Conservation (phyloP, 1,284 basidiomycete species). For the Microbotryum intermedium region DNA sequence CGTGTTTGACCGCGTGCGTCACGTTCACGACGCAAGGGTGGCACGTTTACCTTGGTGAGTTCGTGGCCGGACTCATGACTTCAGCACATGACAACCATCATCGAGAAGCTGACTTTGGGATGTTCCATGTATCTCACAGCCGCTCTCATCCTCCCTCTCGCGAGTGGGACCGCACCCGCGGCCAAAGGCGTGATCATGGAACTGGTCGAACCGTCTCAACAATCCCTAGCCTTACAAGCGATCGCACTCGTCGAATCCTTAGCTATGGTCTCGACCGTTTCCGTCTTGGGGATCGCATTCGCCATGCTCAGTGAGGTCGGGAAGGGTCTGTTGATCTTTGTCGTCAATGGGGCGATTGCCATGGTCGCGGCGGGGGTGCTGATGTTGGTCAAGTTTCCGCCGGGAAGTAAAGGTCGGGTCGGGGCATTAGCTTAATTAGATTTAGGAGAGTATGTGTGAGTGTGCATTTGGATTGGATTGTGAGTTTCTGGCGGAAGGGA, state of each 20-base stretch:
- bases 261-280: conserved; percentile 30
- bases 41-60: conserved; percentile 37
- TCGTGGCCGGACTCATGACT: neutral
- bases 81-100: neutral
- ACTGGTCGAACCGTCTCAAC: conserved; percentile 34
- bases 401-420: neutral
- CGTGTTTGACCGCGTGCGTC: conserved; percentile 34
- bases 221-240: conserved; percentile 37
- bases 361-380: conserved; percentile 34
- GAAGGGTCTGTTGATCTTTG: conserved; percentile 34
- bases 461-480: no score
- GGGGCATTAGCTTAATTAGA: no score
- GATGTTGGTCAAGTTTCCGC: conserved; percentile 35
- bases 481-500: no score
- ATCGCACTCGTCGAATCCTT: conserved; percentile 40
- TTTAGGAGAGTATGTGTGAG: no score
- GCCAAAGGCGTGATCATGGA: conserved; percentile 41
- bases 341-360: conserved; percentile 35
- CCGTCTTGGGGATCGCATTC: conserved; percentile 36
- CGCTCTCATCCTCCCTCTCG: conserved; percentile 38
- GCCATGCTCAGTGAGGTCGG: conserved; percentile 33
- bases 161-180: conserved; percentile 40
- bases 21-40: conserved; percentile 30
- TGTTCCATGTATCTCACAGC: conserved; percentile 23
- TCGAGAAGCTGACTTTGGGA: neutral